A percentile compares a stretch with the other conserved stretches of the same genome.
phyloP scores from a whole-genome alignment of 2,329 filamentous ascomycete species.

The Pseudogymnoascus sp. region DNA sequence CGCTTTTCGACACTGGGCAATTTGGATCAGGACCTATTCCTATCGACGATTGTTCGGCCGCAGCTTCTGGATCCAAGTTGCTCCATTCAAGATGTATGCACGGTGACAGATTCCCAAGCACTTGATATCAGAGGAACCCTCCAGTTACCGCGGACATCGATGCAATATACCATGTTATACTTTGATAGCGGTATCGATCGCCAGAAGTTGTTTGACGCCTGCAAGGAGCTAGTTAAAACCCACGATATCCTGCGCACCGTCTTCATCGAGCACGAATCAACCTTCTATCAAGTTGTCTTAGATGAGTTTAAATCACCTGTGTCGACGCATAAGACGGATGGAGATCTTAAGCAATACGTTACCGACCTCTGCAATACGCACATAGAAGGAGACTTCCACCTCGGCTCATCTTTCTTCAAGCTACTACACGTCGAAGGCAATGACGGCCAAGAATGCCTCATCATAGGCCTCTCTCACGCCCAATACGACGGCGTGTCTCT shows the following conservation, averaged over 20 bases:
- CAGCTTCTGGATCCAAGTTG: constrained; percentile 30
- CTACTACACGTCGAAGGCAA: constrained; percentile 19
- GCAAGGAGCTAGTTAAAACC: constrained; percentile 23
- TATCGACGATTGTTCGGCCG: constrained; percentile 28
- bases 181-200: constrained; percentile 25
- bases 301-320: constrained; percentile 27
- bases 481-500: constrained; percentile 59
- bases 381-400: constrained; percentile 28
- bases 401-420: constrained; percentile 32
- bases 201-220: constrained; percentile 22
- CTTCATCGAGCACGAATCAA: constrained; percentile 29
- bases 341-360: constrained; percentile 27
- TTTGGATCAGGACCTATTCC: constrained; percentile 27
- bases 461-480: constrained; percentile 43
- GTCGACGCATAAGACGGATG: constrained; percentile 19
- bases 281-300: constrained; percentile 30
- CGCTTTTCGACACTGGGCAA: constrained; percentile 30
- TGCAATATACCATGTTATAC: constrained; percentile 31
- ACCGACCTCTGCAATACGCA: constrained; percentile 27
- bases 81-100: constrained; percentile 31
- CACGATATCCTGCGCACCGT: constrained; percentile 32
- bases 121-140: constrained; percentile 34
- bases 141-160: constrained; percentile 27
- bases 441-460: constrained; percentile 27
- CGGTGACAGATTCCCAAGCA: constrained; percentile 32